phyloP scores from a whole-genome alignment of 257 asterid genomes.

The Nicotiana otophora region DNA sequence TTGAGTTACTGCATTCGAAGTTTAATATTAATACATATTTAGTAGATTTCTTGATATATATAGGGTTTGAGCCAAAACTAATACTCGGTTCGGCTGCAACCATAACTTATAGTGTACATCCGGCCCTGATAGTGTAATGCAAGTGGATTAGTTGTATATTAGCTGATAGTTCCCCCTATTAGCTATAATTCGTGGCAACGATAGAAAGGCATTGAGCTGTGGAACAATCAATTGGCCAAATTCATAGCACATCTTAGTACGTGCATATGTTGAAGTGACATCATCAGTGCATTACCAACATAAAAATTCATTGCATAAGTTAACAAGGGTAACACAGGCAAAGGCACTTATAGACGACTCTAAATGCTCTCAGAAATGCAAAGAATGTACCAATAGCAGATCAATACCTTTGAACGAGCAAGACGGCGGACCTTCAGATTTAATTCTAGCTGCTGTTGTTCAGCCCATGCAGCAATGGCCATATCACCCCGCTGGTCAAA shows the following conservation, averaged over 20 bases:
- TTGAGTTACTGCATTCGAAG: too few species aligned
- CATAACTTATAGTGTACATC: too few species aligned
- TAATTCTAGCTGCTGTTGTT: conserved; percentile 86
- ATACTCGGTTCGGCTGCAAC: too few species aligned
- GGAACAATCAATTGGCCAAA: background rate
- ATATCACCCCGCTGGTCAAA: conserved; percentile 95
- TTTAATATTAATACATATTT: too few species aligned
- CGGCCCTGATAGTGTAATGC: too few species aligned
- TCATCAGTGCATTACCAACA: background rate
- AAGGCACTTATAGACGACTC: too few species aligned
- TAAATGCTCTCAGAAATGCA: background rate
- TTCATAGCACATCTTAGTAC: background rate
- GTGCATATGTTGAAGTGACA: background rate
- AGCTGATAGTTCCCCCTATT: too few species aligned
- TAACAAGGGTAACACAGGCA: background rate
- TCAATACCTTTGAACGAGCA: conserved; percentile 84
- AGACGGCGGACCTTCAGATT: conserved; percentile 89
- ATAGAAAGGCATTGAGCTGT: too few species aligned
- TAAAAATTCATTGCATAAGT: background rate
- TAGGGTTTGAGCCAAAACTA: too few species aligned
- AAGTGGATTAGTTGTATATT: too few species aligned
- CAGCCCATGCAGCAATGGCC: conserved; percentile 99
- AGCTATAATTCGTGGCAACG: too few species aligned
- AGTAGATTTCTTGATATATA: too few species aligned
- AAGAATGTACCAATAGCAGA: background rate